Base-by-base conservation (phyloP, 2,329 filamentous ascomycete genomes). In the Didymella pomorum region DNA sequence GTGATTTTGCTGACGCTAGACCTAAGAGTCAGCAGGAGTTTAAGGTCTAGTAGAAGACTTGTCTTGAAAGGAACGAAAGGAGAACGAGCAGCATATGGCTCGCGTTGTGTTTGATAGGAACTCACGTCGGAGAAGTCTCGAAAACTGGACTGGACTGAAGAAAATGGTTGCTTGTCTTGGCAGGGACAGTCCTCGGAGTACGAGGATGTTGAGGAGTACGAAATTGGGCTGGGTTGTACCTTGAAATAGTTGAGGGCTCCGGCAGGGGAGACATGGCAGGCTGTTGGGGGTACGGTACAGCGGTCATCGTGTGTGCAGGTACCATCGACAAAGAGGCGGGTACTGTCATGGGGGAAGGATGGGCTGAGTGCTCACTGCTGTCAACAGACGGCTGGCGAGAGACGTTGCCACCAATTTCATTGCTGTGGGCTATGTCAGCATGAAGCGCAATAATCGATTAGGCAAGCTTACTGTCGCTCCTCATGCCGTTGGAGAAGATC, bases 401-500 rank as follows among this genome's bases (percentile, higher is more conserved):
- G 10, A 65, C 64, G 51, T 66, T 66, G 18, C 65, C 67, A 20
- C 64, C 66, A 31, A 62, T 53, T 21, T 75, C 73, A 25, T 71
- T 73, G 53, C 74, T 77, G 42, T 20, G 1, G 25, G 11, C 4
- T 18, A 33, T 31, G 29, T 76, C 23, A 76, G 64, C 14, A 31
- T 12, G 4, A 8, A 46, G 9, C 1, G 10, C 11, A 28, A 2
- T 16, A 2, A 2, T 6, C 4, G 10, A 4, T 18, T 7, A n/a
- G 1, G 2, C 14, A 21, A 45, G 67, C 79, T 68, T 71, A 81
- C 79, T 81, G 79, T 69, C 79, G 71, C 52, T 79, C 78, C 52
- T 78, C 73, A 62, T 82, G 80, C 52, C 80, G 74, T 35, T 75
- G 70, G 11, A 82, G 70, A 21, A 82, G 76, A 64, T 82, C 80